Evolutionary conservation across 2,329 filamentous ascomycete species (phyloP).

Genomic region (Colletotrichum sp.): DNA sequence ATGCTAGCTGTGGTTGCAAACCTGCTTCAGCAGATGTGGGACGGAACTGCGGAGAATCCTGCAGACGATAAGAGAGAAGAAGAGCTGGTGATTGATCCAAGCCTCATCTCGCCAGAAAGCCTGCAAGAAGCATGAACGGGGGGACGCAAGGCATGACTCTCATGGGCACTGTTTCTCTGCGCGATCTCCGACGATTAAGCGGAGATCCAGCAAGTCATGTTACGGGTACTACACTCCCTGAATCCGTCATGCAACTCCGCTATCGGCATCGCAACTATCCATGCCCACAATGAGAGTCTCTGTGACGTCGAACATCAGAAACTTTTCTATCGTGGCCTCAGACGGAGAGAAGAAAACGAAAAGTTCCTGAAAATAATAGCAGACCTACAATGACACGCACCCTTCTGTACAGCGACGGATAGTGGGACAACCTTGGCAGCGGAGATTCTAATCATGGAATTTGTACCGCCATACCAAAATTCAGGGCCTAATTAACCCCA

Average conservation of each 20-base stretch:
- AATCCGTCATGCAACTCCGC: not conserved
- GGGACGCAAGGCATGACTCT: not conserved
- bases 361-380: not conserved
- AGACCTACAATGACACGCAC: not conserved
- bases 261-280: not conserved
- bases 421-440: not conserved
- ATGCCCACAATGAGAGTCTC: not conserved
- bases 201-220: not conserved
- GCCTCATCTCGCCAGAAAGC: not conserved
- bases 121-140: not conserved
- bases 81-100: not conserved
- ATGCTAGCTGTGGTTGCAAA: not conserved
- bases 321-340: not conserved
- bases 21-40: not conserved
- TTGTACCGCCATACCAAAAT: not conserved
- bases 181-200: not conserved
- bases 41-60: not conserved
- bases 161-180: not conserved
- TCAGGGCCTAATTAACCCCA: not conserved
- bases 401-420: not conserved
- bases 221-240: not conserved
- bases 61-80: no score
- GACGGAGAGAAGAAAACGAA: not conserved
- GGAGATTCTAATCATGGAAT: not conserved
- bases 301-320: not conserved